Evolutionary conservation across 352 stramenopile species (phyloP).

Genomic region (Globisporangium nodosum): DNA sequence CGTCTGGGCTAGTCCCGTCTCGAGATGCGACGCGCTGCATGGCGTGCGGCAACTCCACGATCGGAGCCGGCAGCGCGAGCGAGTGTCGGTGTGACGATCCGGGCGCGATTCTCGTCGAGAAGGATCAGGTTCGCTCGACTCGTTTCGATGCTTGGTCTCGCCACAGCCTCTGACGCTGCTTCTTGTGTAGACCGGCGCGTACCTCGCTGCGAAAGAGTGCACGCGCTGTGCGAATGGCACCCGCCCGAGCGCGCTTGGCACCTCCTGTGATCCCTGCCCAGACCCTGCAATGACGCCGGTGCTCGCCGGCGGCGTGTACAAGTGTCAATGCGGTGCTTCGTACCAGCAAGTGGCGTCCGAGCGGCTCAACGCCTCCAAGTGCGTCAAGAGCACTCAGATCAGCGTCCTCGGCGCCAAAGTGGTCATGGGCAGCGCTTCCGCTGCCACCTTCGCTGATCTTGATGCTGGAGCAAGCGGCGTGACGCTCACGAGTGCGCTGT

Average conservation of each 20-base stretch:
- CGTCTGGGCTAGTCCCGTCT: constrained; percentile 28
- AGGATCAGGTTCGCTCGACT: constrained; percentile 23
- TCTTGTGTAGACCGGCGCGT: constrained; percentile 33
- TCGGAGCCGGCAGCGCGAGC: constrained; percentile 24
- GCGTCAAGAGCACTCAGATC: constrained; percentile 37
- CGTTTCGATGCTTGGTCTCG: background rate
- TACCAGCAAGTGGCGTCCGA: constrained; percentile 52
- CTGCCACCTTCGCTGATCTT: constrained; percentile 42
- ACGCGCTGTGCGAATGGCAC: constrained; percentile 37
- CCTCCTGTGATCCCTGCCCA: constrained; percentile 60
- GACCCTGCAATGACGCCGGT: constrained; percentile 75
- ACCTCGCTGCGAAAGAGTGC: constrained; percentile 61
- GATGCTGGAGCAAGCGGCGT: constrained; percentile 17
- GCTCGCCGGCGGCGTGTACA: constrained; percentile 9
- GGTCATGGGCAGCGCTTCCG: constrained; percentile 23
- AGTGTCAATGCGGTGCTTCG: constrained; percentile 56
- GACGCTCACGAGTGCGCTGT: constrained; percentile 43
- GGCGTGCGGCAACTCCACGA: constrained; percentile 52
- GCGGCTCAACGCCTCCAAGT: constrained; percentile 28
- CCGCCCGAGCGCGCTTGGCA: constrained; percentile 22
- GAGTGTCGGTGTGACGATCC: constrained; percentile 42
- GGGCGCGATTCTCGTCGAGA: constrained; percentile 52
- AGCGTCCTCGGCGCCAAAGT: constrained; percentile 51
- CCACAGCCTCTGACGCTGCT: background rate
- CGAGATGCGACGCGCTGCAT: constrained; percentile 44